phyloP scores from a whole-genome alignment of 768 basidiomycete species.

The Pleurotus salmoneostramineus region DNA sequence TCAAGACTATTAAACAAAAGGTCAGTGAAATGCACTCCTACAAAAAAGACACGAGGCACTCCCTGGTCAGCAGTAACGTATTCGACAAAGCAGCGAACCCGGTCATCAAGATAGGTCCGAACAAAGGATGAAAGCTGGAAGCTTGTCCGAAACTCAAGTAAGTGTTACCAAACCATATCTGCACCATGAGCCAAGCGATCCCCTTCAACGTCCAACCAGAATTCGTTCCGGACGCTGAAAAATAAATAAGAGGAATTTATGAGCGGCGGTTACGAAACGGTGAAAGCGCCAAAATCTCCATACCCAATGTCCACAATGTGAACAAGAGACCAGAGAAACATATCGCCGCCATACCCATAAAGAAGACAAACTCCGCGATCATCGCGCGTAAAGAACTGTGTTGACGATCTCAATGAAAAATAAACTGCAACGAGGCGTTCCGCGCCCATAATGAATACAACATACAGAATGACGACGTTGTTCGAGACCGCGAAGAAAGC shows the following conservation, averaged over 20 bases:
- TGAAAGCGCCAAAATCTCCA: conserved; percentile 11
- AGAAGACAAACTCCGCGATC: conserved; percentile 76
- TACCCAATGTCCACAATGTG: conserved; percentile 44
- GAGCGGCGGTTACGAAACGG: conserved; percentile 17
- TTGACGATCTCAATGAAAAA: neutral
- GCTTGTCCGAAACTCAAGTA: conserved; percentile 57
- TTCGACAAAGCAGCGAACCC: conserved; percentile 75
- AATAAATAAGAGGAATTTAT: neutral
- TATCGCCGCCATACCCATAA: conserved; percentile 70
- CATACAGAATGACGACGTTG: conserved; percentile 76
- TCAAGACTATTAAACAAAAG: conserved; percentile 49
- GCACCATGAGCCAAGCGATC: conserved; percentile 82
- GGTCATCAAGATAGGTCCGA: conserved; percentile 79
- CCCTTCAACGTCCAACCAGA: conserved; percentile 34
- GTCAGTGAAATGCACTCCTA: neutral
- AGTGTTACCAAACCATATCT: conserved; percentile 85
- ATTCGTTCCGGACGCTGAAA: conserved; percentile 11
- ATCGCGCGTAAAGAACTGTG: conserved; percentile 74
- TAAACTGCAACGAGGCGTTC: neutral
- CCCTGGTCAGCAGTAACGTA: conserved; percentile 78
- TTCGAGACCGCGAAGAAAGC: conserved; percentile 81
- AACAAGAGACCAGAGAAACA: conserved; percentile 78
- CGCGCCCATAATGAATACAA: conserved; percentile 2
- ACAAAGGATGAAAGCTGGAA: conserved; percentile 59
- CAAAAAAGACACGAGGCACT: conserved; percentile 20